phyloP scores from a whole-genome alignment of 2,329 filamentous ascomycete species.

The Cladosporium austrohemisphaericum region DNA sequence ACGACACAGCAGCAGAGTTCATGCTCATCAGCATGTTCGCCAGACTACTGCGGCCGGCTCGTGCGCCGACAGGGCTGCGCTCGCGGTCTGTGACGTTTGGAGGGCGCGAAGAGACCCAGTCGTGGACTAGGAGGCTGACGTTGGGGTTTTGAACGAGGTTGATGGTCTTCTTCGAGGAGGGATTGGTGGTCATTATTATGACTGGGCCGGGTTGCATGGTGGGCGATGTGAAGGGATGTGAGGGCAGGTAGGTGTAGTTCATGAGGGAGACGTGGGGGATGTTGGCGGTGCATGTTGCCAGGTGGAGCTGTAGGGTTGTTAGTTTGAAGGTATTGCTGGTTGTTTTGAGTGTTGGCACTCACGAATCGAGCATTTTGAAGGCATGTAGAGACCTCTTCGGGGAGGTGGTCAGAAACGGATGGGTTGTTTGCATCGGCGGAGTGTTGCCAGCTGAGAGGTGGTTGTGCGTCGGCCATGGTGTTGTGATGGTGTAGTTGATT shows the following conservation, averaged over 20 bases:
- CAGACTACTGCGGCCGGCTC: constrained; percentile 63
- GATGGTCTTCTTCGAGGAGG: constrained; percentile 71
- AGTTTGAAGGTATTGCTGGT: constrained; percentile 11
- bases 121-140: constrained; percentile 92
- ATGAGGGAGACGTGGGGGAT: constrained; percentile 91
- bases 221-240: constrained; percentile 24
- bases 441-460: constrained; percentile 32
- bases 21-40: constrained; percentile 82
- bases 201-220: constrained; percentile 41
- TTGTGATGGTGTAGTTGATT: not conserved
- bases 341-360: constrained; percentile 37
- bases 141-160: constrained; percentile 81
- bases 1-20: constrained; percentile 81
- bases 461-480: constrained; percentile 26
- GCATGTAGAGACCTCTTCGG: constrained; percentile 81
- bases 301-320: constrained; percentile 66
- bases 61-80: constrained; percentile 55
- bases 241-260: constrained; percentile 96
- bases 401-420: constrained; percentile 65
- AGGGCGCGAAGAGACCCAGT: constrained; percentile 93
- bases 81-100: constrained; percentile 54
- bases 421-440: constrained; percentile 71
- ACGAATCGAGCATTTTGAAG: constrained; percentile 94
- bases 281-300: constrained; percentile 82
- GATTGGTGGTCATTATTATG: constrained; percentile 89